Evolutionary conservation across 2,329 filamentous ascomycete genomes (phyloP).

Genomic region (Ophiostoma ulmi): DNA sequence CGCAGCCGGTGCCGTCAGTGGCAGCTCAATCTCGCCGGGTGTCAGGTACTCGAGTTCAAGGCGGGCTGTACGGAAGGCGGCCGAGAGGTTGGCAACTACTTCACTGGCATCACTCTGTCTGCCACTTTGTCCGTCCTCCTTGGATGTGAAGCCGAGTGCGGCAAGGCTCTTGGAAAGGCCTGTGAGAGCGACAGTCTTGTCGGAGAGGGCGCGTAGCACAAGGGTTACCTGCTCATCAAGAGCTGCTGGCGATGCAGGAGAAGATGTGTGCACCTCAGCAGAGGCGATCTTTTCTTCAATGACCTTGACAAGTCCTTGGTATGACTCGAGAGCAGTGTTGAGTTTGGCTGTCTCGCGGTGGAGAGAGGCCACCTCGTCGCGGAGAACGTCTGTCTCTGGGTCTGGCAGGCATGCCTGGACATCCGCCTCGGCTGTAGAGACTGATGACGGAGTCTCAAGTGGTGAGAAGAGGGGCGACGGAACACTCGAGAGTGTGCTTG

Average conservation of each 20-base stretch:
- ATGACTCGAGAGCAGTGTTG: conserved; percentile 44
- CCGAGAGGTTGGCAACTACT: conserved; percentile 45
- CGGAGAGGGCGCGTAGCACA: conserved; percentile 44
- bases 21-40: conserved; percentile 53
- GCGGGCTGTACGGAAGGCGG: conserved; percentile 52
- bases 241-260: conserved; percentile 9
- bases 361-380: conserved; percentile 46
- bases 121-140: conserved; percentile 34
- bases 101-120: conserved; percentile 40
- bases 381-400: conserved; percentile 39
- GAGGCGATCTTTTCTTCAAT: conserved; percentile 37
- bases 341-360: conserved; percentile 47
- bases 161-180: conserved; percentile 44
- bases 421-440: conserved; percentile 30
- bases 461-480: background rate
- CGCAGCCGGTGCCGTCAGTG: conserved; percentile 48
- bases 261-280: conserved; percentile 18
- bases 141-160: conserved; percentile 47
- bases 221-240: conserved; percentile 42
- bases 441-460: background rate
- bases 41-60: conserved; percentile 59
- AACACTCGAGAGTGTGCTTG: background rate
- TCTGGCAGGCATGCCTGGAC: conserved; percentile 43
- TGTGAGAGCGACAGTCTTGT: conserved; percentile 45
- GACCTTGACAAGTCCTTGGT: conserved; percentile 40